Percentiles rank a stretch among this genome's conserved stretches.
Evolutionary conservation across 2,329 filamentous ascomycete genomes (phyloP).

Genomic region (Colletotrichum spaethianum): DNA sequence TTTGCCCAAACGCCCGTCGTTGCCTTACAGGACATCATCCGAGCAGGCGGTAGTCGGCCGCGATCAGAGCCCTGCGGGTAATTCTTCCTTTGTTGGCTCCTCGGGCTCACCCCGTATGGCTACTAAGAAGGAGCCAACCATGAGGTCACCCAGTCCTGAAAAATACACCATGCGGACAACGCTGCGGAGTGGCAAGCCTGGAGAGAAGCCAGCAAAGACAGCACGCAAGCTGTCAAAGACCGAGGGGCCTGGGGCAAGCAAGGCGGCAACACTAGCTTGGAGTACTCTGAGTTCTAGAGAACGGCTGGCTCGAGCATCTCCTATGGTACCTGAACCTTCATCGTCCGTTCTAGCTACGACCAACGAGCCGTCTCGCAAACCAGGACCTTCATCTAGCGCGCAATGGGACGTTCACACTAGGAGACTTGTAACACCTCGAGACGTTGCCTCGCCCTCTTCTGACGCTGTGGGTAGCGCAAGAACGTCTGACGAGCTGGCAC

Average conservation of each 20-base stretch:
- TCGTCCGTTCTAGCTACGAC: conserved; percentile 46
- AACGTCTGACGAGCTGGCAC: conserved; percentile 58
- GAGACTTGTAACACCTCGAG: conserved; percentile 61
- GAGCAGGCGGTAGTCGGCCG: conserved; percentile 60
- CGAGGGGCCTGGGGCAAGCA: conserved; percentile 69
- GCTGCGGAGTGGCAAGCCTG: conserved; percentile 63
- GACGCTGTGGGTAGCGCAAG: conserved; percentile 50
- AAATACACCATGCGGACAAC: conserved; percentile 75
- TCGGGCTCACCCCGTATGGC: conserved; percentile 51
- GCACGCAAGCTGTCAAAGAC: conserved; percentile 58
- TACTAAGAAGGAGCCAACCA: conserved; percentile 53
- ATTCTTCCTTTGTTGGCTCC: conserved; percentile 44
- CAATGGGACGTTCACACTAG: conserved; percentile 71
- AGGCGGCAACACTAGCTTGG: conserved; percentile 77
- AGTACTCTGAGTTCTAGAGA: conserved; percentile 60
- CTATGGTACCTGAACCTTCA: conserved; percentile 45
- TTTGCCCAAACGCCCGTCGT: conserved; percentile 69
- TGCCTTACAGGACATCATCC: conserved; percentile 68
- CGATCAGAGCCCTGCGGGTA: conserved; percentile 40
- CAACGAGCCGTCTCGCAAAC: conserved; percentile 52
- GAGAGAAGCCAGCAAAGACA: conserved; percentile 58
- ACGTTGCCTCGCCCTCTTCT: conserved; percentile 48
- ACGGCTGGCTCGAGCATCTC: conserved; percentile 47
- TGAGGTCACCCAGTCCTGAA: conserved; percentile 70
- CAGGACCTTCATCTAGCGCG: conserved; percentile 48